Conservation (phyloP, 176 grass and related monocot genomes). For the Oropetium thomaeum region DNA sequence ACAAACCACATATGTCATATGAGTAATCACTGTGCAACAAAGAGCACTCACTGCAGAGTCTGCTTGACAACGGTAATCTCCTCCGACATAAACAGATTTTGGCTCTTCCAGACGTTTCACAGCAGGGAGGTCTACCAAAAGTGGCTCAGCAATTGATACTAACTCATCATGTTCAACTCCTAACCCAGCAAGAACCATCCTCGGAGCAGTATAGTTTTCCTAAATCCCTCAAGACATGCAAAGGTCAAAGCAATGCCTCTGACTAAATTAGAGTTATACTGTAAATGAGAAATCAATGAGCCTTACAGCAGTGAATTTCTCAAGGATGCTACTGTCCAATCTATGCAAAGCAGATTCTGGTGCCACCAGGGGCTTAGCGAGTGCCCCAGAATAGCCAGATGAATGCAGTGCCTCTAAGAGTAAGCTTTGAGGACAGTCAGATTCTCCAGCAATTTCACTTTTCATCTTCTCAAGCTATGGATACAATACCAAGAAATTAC, state of each 20-base stretch:
- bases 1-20: constrained; percentile 10
- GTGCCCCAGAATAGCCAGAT: constrained; percentile 59
- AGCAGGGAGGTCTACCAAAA: constrained; percentile 53
- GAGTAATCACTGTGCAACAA: constrained; percentile 17
- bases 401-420: constrained; percentile 64
- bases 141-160: constrained; percentile 47
- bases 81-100: constrained; percentile 65
- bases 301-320: constrained; percentile 61
- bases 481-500: constrained; percentile 8
- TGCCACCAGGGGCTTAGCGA: constrained; percentile 61
- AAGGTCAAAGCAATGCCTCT: background rate
- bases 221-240: constrained; percentile 42
- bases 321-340: constrained; percentile 50
- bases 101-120: constrained; percentile 46
- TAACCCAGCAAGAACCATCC: constrained; percentile 73
- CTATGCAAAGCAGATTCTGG: constrained; percentile 42
- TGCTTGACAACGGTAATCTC: constrained; percentile 64
- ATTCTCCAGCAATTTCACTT: constrained; percentile 54
- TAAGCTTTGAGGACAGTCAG: constrained; percentile 52
- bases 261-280: background rate
- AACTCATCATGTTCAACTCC: constrained; percentile 69
- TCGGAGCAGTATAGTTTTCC: constrained; percentile 67
- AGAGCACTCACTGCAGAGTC: constrained; percentile 40
- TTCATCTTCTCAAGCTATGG: constrained; percentile 57
- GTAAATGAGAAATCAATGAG: constrained; percentile 4